Base-by-base conservation (phyloP, 1,284 basidiomycete species). In the Cryptococcus floricola region DNA sequence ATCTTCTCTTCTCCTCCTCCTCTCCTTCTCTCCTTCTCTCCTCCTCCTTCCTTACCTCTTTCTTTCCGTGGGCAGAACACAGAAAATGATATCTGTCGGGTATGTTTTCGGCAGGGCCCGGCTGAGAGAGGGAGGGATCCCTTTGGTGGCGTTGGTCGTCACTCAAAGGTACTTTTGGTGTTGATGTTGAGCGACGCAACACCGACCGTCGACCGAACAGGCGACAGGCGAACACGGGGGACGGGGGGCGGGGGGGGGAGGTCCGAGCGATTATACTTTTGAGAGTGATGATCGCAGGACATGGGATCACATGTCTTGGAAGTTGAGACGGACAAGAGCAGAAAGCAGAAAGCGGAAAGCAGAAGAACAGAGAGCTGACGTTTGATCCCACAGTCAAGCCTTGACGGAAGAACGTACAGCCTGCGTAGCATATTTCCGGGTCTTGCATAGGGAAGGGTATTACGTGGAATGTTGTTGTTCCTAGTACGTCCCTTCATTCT, bases 401-500 rank as follows among this genome's bases (percentile, higher is more conserved):
- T 41, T 71, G 42, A 39, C 52, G 4, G 48, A 66, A 16, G 64
- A 70, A 34, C 60, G 63, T 47, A 62, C 65, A 5, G 70, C 69
- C 2, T 65, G 65, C 45, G 62, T 72, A n/a, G 60, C 58, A 16
- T 74, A 67, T 49, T 61, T 63, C 53, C 61, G 64, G 2, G 48
- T 69, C n/a, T 41, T 63, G 39, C 69, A 72, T 52, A 60, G 65
- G 37, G 52, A 67, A 7, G 73, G 73, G 2, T 60, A 71, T 16
- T 75, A 65, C 41, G 62, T 71, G 9, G 64, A 66, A 28, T 68
- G 67, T 41, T 59, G 55, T 44, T 54, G 54, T 19, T 62, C 57
- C 12, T 62, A 62, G 61, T 62, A 38, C 49, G 61, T 60, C 6
- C 6, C 13, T 23, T 23, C 23, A 23, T 23, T 23, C 23, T 23